Conservation (phyloP, 1,284 basidiomycete species). For the Cutaneotrichosporon sp. region DNA sequence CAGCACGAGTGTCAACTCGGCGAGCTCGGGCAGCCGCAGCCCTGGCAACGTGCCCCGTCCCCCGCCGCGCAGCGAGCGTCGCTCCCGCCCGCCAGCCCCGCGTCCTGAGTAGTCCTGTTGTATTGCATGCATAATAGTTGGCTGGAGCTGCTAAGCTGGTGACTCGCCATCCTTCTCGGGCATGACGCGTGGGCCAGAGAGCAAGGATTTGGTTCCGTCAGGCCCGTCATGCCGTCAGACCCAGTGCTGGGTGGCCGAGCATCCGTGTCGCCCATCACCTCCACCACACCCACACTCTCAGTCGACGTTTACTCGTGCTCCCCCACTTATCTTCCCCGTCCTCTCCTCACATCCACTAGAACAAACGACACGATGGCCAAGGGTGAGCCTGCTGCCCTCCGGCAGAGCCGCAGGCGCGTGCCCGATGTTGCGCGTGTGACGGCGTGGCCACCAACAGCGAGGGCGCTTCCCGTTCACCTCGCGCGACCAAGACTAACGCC, state of each 20-base stretch:
- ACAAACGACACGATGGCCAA: constrained; percentile 7
- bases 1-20: not conserved
- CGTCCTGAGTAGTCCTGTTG: constrained; percentile 4
- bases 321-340: too few relatives aligned
- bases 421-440: not conserved
- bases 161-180: not conserved
- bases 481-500: constrained; percentile 5
- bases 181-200: too few relatives aligned
- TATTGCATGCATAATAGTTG: constrained; percentile 2
- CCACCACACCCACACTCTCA: not conserved
- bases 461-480: not conserved
- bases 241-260: not conserved
- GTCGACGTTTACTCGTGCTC: not conserved
- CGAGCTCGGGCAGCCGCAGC: not conserved
- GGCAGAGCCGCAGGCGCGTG: not conserved
- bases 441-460: not conserved
- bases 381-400: constrained; percentile 5
- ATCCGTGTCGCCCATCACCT: not conserved
- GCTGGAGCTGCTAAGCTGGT: too few relatives aligned
- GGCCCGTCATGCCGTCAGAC: not conserved
- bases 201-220: not conserved
- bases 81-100: constrained; percentile 14
- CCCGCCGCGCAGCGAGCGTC: constrained; percentile 20
- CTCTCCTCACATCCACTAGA: not conserved
- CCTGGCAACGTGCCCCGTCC: constrained; percentile 11